Evolutionary conservation across 148 eudicot species (phyloP), one percentile per base, ranked within the genome.

Genomic region (Arctostaphylos glauca): DNA sequence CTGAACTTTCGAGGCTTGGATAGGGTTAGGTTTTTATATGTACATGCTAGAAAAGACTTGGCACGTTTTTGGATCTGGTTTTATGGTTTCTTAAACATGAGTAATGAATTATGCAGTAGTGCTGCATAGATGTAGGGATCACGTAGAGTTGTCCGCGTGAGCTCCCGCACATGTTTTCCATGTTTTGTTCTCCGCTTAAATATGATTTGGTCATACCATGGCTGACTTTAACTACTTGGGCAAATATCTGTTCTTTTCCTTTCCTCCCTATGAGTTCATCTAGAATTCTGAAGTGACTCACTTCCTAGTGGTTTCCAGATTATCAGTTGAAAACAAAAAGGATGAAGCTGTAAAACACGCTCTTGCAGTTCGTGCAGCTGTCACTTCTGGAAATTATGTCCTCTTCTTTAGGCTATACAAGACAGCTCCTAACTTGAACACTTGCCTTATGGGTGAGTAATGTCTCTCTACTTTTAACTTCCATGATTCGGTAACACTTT

Each of bases 301-400:
- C 48, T 9, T 54, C 38, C 68, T 21, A 52, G 83, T 71, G 41
- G 54, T 84, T 88, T 77, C 58, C 91, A 96, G 98, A 84, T 90
- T 96, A 86, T 91, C 98, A 70, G 86, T 79, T 81, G 93, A 93
- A 84, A 90, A 94, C 50, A 93, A 85, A 85, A 90, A 81, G 84
- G 93, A 93, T 84, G 91, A 90, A 86, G 95, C 92, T 82, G 93
- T 96, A 64, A 93, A 87, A 87, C 99, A 96, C 87, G 99, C 99
- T 43, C 98, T 96, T 81, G 88, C 91, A 80, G 98, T 96, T 89
- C 90, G 98, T 78, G 89, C 92, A 21, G 98, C 99, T 46, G 95
- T 96, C 47, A 88, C 95, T 74, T 90, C 97, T 58, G 95, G 95
- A 77, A 96, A 96, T 86, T 96, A 93, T 84, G 98, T 96, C 43